Percentiles rank a stretch among this genome's conserved stretches.
Evolutionary conservation across 2,329 filamentous ascomycete species (phyloP).

Genomic region (Chaetomiaceae sp.): DNA sequence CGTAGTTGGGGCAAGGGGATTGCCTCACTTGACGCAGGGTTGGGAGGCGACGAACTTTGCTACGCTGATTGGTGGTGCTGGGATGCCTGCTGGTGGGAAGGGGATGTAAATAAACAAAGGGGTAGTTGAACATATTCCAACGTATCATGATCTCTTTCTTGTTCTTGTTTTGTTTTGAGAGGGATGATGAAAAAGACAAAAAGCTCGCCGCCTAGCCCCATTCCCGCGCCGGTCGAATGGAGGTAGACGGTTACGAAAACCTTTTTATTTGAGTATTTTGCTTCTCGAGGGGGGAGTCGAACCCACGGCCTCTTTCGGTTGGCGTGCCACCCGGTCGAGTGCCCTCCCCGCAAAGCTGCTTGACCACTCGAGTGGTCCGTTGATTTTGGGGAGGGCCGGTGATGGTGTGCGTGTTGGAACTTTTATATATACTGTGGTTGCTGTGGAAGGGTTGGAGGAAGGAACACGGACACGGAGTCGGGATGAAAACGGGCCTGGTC

Average conservation of each 20-base stretch:
- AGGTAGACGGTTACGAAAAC: slow-evolving; percentile 3
- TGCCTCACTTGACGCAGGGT: slow-evolving; percentile 12
- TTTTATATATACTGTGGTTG: not conserved
- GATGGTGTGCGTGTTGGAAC: not conserved
- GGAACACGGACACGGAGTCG: not conserved
- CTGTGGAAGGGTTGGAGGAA: not conserved
- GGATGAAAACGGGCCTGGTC: not conserved
- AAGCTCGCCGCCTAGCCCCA: not conserved
- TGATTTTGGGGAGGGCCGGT: not conserved
- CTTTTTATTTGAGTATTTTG: not conserved
- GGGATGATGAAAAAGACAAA: not conserved
- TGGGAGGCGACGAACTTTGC: slow-evolving; percentile 15
- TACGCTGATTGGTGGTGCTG: slow-evolving; percentile 3
- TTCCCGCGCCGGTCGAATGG: not conserved
- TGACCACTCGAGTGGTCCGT: not conserved
- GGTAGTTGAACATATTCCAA: no score
- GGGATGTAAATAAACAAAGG: not conserved
- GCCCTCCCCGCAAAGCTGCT: not conserved
- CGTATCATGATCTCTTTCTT: no score
- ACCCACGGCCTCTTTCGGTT: not conserved
- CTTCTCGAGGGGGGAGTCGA: not conserved
- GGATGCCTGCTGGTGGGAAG: not conserved
- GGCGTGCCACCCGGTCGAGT: not conserved
- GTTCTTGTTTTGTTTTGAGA: no score
- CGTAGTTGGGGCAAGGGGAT: slow-evolving; percentile 11